These are phyloP conservation scores for Ganoderma leucocontextum DNA, from an alignment of 1,284 basidiomycete genomes.

Conservation along the genomic window DNA sequence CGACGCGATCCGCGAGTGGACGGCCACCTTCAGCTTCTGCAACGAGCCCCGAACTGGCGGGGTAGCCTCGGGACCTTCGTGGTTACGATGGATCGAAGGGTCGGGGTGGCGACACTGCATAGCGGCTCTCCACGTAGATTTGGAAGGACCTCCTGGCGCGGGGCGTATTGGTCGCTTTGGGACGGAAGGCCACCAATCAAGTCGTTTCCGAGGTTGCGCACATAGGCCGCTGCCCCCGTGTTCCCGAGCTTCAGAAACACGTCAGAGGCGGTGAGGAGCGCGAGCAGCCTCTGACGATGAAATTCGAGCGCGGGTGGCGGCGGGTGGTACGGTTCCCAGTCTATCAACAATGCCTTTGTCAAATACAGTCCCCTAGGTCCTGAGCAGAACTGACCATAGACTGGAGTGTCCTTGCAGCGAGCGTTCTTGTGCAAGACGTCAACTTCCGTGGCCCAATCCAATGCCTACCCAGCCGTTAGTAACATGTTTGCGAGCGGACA, in stretches of 20 bases:
- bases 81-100: slow-evolving; percentile 25
- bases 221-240: slow-evolving; percentile 33
- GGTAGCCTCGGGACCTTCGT: slow-evolving; percentile 19
- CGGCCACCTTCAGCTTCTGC: slow-evolving; percentile 36
- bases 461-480: slow-evolving; percentile 16
- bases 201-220: slow-evolving; percentile 26
- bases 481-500: background rate
- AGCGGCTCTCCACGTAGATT: slow-evolving; percentile 2
- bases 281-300: slow-evolving; percentile 30
- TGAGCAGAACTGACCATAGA: slow-evolving; percentile 17
- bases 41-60: slow-evolving; percentile 39
- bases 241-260: slow-evolving; percentile 35
- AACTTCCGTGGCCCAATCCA: slow-evolving; percentile 29
- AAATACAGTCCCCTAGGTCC: too few relatives aligned
- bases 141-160: slow-evolving; percentile 24
- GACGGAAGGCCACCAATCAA: slow-evolving; percentile 20
- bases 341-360: slow-evolving; percentile 1
- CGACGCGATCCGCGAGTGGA: slow-evolving; percentile 27
- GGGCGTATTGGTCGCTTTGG: slow-evolving; percentile 14
- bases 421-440: slow-evolving; percentile 30
- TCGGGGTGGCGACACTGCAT: slow-evolving; percentile 35
- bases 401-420: slow-evolving; percentile 15
- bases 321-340: slow-evolving; percentile 24
- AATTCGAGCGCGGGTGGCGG: slow-evolving; percentile 26
- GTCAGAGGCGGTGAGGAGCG: slow-evolving; percentile 28